Conservation (phyloP, 805 yeast species). For the Candida bentonensis region DNA sequence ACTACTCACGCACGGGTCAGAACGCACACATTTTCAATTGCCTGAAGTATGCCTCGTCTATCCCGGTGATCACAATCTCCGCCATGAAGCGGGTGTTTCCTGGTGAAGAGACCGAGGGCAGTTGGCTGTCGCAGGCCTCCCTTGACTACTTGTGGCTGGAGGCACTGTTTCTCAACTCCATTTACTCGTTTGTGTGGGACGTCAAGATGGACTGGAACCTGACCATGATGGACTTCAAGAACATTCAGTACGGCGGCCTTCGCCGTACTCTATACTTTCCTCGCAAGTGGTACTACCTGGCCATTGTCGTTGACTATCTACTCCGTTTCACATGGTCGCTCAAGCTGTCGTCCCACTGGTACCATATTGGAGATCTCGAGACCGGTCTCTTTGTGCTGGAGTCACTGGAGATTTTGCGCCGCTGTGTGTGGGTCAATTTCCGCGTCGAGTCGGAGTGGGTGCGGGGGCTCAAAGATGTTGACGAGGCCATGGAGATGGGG, state of each 20-base stretch:
- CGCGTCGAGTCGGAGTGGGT: conserved; percentile 67
- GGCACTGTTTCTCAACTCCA: conserved; percentile 48
- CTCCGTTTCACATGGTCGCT: conserved; percentile 70
- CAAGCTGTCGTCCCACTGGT: conserved; percentile 29
- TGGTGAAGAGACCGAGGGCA: conserved; percentile 10
- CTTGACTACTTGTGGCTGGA: conserved; percentile 18
- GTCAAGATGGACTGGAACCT: conserved; percentile 79
- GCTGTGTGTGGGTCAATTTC: conserved; percentile 83
- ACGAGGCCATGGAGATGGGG: conserved; percentile 9
- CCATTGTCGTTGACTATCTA: conserved; percentile 45
- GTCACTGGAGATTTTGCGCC: conserved; percentile 58
- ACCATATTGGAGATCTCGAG: conserved; percentile 23
- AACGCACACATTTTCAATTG: conserved; percentile 53
- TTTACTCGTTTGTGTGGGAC: conserved; percentile 83
- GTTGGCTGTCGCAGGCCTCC: conserved; percentile 9
- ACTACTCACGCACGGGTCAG: conserved; percentile 39
- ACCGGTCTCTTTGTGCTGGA: conserved; percentile 57
- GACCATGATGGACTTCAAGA: conserved; percentile 26
- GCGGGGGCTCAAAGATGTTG: conserved; percentile 8
- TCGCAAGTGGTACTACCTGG: conserved; percentile 34
- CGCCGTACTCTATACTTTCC: conserved; percentile 18
- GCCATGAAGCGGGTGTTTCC: conserved; percentile 13
- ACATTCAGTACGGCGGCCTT: conserved; percentile 14
- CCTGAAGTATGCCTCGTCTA: conserved; percentile 54
- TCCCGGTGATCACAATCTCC: conserved; percentile 34